A percentile compares a stretch with the other conserved stretches of the same genome.
Conservation (phyloP, 805 yeast genomes). For the Zygosaccharomyces lentus region DNA sequence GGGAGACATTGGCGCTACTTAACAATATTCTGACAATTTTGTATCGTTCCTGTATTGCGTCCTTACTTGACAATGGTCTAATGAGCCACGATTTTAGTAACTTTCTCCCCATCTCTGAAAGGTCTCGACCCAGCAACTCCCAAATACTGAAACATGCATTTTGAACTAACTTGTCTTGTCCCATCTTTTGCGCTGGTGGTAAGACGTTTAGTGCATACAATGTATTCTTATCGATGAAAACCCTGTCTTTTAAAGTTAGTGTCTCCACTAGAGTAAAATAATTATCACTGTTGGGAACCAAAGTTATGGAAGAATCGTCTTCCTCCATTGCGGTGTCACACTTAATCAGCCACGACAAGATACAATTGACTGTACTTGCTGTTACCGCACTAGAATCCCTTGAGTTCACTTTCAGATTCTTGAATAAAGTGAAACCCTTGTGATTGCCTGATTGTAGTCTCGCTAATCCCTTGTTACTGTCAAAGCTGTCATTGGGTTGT, state of each 20-base stretch:
- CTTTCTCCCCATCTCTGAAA: slow-evolving; percentile 31
- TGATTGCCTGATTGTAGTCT: neutral
- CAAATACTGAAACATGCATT: slow-evolving; percentile 21
- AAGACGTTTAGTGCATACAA: slow-evolving; percentile 25
- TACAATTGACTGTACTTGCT: slow-evolving; percentile 12
- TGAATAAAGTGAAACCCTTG: slow-evolving; percentile 4
- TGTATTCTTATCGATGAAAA: slow-evolving; percentile 28
- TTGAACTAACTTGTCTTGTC: slow-evolving; percentile 14
- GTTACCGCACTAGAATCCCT: slow-evolving; percentile 8
- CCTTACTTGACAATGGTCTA: slow-evolving; percentile 34
- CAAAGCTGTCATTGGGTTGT: slow-evolving; percentile 12
- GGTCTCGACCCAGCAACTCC: slow-evolving; percentile 21
- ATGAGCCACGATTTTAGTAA: slow-evolving; percentile 35
- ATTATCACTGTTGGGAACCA: neutral
- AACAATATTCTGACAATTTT: slow-evolving; percentile 28
- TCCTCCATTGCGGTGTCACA: neutral
- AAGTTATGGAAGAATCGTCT: neutral
- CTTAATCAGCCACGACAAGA: slow-evolving; percentile 2
- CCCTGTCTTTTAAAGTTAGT: slow-evolving; percentile 11
- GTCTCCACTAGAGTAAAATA: slow-evolving; percentile 5
- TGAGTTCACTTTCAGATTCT: slow-evolving; percentile 7
- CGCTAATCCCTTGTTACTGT: slow-evolving; percentile 2
- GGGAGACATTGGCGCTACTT: slow-evolving; percentile 17
- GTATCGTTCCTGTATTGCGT: slow-evolving; percentile 31
- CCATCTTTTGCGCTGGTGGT: slow-evolving; percentile 14